These are phyloP conservation scores for Dovyalis caffra DNA, from an alignment of 345 rosid genomes.

Conservation along the genomic window DNA sequence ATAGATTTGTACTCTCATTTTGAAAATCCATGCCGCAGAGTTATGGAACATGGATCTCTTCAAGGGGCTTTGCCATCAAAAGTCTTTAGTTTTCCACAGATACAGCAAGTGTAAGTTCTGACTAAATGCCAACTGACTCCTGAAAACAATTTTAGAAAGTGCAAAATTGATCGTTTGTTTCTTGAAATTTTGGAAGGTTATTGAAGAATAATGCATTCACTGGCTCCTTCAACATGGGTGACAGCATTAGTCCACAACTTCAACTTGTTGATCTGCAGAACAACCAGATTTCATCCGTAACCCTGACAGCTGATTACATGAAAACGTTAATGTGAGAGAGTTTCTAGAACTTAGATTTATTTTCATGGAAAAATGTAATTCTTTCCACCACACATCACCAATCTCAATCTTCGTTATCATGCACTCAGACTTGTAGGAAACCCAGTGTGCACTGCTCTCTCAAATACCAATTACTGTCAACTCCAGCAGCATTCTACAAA, in stretches of 20 bases:
- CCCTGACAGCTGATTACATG: conserved; percentile 47
- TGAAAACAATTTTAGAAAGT: neutral
- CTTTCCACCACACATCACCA: neutral
- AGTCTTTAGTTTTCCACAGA: conserved; percentile 63
- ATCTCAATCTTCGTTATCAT: conserved; percentile 15
- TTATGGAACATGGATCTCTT: conserved; percentile 72
- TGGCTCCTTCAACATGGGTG: conserved; percentile 60
- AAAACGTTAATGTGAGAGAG: conserved; percentile 57
- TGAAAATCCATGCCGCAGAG: conserved; percentile 35
- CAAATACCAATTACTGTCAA: conserved; percentile 72
- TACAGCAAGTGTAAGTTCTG: conserved; percentile 79
- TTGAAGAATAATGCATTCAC: conserved; percentile 66
- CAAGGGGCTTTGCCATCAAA: conserved; percentile 59
- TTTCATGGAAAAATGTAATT: neutral
- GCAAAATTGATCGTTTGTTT: neutral
- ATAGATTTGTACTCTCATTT: conserved; percentile 4
- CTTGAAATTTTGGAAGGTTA: conserved; percentile 44
- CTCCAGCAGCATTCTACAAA: conserved; percentile 50
- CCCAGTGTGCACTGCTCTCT: conserved; percentile 70
- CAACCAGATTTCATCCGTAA: conserved; percentile 69
- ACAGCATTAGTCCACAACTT: conserved; percentile 50
- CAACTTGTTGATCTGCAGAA: conserved; percentile 70
- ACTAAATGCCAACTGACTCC: neutral
- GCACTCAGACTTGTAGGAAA: conserved; percentile 76
- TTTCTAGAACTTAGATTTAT: neutral